Percentiles rank a stretch among this genome's conserved stretches.
Conservation (phyloP, 345 rosid genomes). For the Barbarea vulgaris region DNA sequence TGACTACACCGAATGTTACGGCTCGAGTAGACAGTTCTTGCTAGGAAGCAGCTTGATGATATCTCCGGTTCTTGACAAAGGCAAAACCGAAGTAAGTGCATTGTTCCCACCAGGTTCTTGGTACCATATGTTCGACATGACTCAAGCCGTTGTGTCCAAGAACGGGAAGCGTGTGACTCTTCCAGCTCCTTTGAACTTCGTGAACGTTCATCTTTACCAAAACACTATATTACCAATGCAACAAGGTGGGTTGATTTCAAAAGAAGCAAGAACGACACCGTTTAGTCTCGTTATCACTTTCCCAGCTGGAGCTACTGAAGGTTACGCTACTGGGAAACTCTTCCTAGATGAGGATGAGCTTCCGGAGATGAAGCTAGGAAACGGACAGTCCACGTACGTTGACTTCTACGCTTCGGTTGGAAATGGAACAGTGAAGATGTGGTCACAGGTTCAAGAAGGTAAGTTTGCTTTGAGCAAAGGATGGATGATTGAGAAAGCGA, state of each 20-base stretch:
- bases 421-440: slow-evolving; percentile 65
- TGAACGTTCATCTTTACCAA: slow-evolving; percentile 85
- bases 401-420: slow-evolving; percentile 64
- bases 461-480: slow-evolving; percentile 76
- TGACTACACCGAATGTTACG: slow-evolving; percentile 59
- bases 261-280: slow-evolving; percentile 85
- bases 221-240: slow-evolving; percentile 88
- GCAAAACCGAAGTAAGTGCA: slow-evolving; percentile 67
- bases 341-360: slow-evolving; percentile 87
- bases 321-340: slow-evolving; percentile 71
- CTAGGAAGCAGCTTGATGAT: slow-evolving; percentile 85
- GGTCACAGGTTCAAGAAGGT: slow-evolving; percentile 81
- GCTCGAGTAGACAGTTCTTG: slow-evolving; percentile 87
- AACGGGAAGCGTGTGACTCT: slow-evolving; percentile 61
- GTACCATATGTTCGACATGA: slow-evolving; percentile 85
- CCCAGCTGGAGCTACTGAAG: slow-evolving; percentile 67
- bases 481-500: slow-evolving; percentile 67
- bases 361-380: slow-evolving; percentile 85
- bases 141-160: slow-evolving; percentile 53
- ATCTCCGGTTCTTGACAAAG: slow-evolving; percentile 88
- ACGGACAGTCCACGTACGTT: slow-evolving; percentile 62
- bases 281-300: slow-evolving; percentile 71
- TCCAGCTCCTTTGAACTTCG: slow-evolving; percentile 73
- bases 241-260: slow-evolving; percentile 82
- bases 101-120: slow-evolving; percentile 91